Evolutionary conservation across 768 basidiomycete genomes (phyloP), one percentile per base, ranked within the genome.

Genomic region (Dentipellis fragilis): DNA sequence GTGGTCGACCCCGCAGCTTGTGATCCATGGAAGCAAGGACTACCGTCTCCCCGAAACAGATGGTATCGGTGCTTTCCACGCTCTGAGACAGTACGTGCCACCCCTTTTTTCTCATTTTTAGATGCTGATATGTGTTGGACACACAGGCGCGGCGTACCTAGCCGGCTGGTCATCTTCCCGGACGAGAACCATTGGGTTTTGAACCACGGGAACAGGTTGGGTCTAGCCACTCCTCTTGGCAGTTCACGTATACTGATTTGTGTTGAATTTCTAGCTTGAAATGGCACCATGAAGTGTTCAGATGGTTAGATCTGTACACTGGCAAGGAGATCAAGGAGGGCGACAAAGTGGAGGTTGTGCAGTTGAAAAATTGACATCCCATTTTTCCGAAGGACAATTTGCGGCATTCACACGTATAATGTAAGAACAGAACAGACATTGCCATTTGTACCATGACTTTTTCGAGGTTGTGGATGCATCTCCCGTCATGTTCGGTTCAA

Each of bases 201-300:
- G 58, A 79, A 88, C 54, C 86, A 85, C 57, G 84, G 83, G 53
- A 90, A 90, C 62, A 87, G 83, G 83, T 81, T 23, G 34, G 74
- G 60, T 4, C 22, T 16, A 35, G 12, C 35, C 39, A 1, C 36
- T 55, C 4, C 17, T 51, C 46, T 54, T 22, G 3, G n/a, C 23
- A 38, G 40, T n/a, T 7, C 29, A 16, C 0, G 42, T 40, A 40
- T 40, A 40, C 10, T 40, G n/a, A 55, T 35, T 39, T 12, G 47
- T 12, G 12, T 49, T 55, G 29, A 42, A 12, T 42, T 9, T 19
- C 49, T 63, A 88, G 89, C 65, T 71, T 95, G 67, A 92, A 93
- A 67, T 98, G 95, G 95, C 91, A 97, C 70, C 75, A 87, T 60
- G 95, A 99, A 67, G 87, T 98, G 11, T 86, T 99, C 72, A 77